phyloP scores from a whole-genome alignment of 768 basidiomycete species.

The Hypsizygus marmoreus region DNA sequence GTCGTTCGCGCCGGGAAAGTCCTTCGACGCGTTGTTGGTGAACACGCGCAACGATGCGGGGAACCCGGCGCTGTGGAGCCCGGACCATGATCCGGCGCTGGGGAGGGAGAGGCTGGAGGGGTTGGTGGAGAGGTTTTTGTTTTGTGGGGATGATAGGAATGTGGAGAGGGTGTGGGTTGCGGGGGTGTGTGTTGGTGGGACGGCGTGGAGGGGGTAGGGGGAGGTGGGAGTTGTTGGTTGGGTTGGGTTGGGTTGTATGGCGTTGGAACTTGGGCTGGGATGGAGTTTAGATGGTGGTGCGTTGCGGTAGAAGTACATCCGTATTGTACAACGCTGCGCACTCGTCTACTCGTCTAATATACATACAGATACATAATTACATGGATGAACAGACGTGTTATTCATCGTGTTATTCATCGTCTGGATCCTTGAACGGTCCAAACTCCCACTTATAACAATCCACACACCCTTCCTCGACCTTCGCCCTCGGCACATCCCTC shows the following conservation, averaged over 20 bases:
- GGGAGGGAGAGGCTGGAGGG: conserved; percentile 27
- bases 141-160: conserved; percentile 86
- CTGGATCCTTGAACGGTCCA: conserved; percentile 38
- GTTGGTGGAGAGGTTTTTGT: conserved; percentile 82
- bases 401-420: conserved; percentile 1
- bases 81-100: conserved; percentile 34
- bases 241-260: too few relatives aligned
- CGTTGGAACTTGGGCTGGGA: too few relatives aligned
- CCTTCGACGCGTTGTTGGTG: conserved; percentile 87
- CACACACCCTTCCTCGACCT: conserved; percentile 68
- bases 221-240: too few relatives aligned
- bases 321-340: too few relatives aligned
- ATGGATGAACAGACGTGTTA: too few relatives aligned
- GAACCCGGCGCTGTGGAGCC: conserved; percentile 60
- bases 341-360: too few relatives aligned
- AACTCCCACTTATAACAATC: conserved; percentile 84
- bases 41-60: conserved; percentile 52
- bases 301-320: too few relatives aligned
- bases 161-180: conserved; percentile 83
- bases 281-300: too few relatives aligned
- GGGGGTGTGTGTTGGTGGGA: conserved; percentile 77
- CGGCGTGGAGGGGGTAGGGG: conserved; percentile 26
- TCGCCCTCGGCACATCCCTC: too few relatives aligned
- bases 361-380: too few relatives aligned
- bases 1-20: conserved; percentile 78